A percentile compares a stretch with the other conserved stretches of the same genome.
phyloP scores from a whole-genome alignment of 352 stramenopile species.

The Peronospora destructor region DNA sequence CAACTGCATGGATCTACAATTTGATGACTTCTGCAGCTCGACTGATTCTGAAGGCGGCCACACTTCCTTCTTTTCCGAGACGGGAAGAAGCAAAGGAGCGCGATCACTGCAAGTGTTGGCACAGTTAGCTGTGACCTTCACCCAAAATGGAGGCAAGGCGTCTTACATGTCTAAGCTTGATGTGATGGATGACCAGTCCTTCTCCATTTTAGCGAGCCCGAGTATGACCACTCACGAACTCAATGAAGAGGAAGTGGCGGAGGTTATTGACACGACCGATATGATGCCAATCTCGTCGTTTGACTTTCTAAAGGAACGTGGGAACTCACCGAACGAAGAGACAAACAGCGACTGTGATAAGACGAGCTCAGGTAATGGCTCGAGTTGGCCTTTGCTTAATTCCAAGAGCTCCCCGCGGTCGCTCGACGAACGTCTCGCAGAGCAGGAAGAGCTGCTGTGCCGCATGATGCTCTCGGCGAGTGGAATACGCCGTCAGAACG shows the following conservation, averaged over 20 bases:
- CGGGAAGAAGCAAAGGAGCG: constrained; percentile 18
- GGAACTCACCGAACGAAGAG: constrained; percentile 6
- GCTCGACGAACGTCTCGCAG: constrained; percentile 32
- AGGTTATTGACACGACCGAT: constrained; percentile 44
- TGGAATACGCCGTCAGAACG: constrained; percentile 13
- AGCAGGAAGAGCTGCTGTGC: constrained; percentile 39
- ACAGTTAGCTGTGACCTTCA: constrained; percentile 15
- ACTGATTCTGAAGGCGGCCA: constrained; percentile 41
- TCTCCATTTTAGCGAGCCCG: constrained; percentile 16
- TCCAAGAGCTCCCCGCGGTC: constrained; percentile 28
- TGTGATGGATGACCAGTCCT: constrained; percentile 31
- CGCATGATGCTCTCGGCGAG: constrained; percentile 36
- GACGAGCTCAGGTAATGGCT: constrained; percentile 8
- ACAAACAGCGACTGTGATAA: constrained; percentile 7
- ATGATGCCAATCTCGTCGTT: constrained; percentile 31
- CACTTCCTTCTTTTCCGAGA: constrained; percentile 33
- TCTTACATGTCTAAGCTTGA: constrained; percentile 34
- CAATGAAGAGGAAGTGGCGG: constrained; percentile 29
- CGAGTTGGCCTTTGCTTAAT: constrained; percentile 16
- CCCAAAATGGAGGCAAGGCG: constrained; percentile 27
- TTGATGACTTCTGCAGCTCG: constrained; percentile 23
- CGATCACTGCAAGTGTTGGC: constrained; percentile 21
- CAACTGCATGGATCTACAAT: constrained; percentile 16
- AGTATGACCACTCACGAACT: constrained; percentile 18
- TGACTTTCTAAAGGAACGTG: constrained; percentile 5